These are phyloP conservation scores for Eucalyptus leucophloia DNA, from an alignment of 345 rosid species.

Conservation along the genomic window DNA sequence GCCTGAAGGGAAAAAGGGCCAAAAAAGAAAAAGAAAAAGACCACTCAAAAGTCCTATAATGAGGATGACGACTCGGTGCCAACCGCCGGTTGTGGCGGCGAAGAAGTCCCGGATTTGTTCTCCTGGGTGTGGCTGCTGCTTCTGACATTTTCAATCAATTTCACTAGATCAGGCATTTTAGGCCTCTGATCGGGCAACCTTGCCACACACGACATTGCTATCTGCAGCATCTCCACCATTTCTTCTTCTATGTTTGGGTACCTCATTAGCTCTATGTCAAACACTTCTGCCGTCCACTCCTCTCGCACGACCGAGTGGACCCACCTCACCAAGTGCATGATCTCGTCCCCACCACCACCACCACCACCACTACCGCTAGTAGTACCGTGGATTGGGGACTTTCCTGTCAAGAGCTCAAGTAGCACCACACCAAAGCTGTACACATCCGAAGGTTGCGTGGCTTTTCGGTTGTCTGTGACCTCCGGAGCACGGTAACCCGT, in stretches of 20 bases:
- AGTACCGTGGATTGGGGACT: slow-evolving; percentile 36
- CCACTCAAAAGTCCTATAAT: not conserved
- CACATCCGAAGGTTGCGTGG: slow-evolving; percentile 55
- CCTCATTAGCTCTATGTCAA: slow-evolving; percentile 72
- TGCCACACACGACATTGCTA: slow-evolving; percentile 66
- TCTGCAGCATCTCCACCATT: slow-evolving; percentile 90
- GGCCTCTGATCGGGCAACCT: slow-evolving; percentile 74
- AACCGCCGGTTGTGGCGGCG: not conserved
- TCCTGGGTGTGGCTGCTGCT: not conserved
- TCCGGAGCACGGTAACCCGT: slow-evolving; percentile 90
- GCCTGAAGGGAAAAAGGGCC: not conserved
- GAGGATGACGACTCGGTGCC: not conserved
- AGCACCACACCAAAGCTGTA: slow-evolving; percentile 82
- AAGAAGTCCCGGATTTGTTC: not conserved
- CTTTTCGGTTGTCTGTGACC: slow-evolving; percentile 68
- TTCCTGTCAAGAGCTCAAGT: slow-evolving; percentile 80
- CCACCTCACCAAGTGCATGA: slow-evolving; percentile 80
- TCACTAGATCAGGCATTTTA: slow-evolving; percentile 49
- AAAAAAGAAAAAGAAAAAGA: not conserved
- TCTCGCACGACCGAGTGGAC: slow-evolving; percentile 92
- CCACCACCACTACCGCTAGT: not conserved
- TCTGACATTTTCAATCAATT: slow-evolving; percentile 52
- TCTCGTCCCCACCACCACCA: slow-evolving; percentile 31
- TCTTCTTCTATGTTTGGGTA: slow-evolving; percentile 90
- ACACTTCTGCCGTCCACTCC: slow-evolving; percentile 96